Evolutionary conservation across 1,139 yeast genomes (phyloP), one percentile per base, ranked within the genome.

Genomic region (Scheffersomyces insectosa): DNA sequence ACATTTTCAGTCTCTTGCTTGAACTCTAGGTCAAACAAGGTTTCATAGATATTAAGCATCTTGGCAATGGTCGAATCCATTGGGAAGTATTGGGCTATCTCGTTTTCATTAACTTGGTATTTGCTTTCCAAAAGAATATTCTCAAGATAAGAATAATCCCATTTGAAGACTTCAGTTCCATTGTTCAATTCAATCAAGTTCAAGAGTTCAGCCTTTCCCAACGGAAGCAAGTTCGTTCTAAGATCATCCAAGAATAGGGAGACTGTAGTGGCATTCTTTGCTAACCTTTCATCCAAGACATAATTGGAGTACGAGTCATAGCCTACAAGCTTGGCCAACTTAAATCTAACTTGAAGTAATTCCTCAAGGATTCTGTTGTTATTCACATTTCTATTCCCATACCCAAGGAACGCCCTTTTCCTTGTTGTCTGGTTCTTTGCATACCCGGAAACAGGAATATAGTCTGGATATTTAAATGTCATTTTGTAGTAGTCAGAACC

Each of bases 401-500:
- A 83, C 9, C 85, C 89, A 37, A 78, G 55, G 54, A 72, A 83
- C 1, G 89, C 88, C 14, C 62, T 57, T 59, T 80, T 83, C 62
- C 96, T 77, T 3, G 95, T 85, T 12, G 75, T 77, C 35, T 82
- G 77, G 48, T 68, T 67, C 45, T 75, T 70, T 36, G 95, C 91
- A 60, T 81, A 80, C 60, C 85, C 84, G 61, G 86, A 66, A 12
- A 84, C 83, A 0, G 95, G 95, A 50, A 83, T 68, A 41, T 85
- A 66, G 57, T 88, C 95, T 3, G 96, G 93, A 56, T 86, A 85
- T 61, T 88, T 86, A 70, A 79, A 88, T 4, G 95, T 84, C 71
- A 88, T 83, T 59, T 83, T 84, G 57, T 66, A 75, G 55, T 76
- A 76, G 3, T 50, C 48, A 28, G 59, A 57, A 11, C 76, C 82